Evolutionary conservation across 2,329 filamentous ascomycete genomes (phyloP), one percentile per base, ranked within the genome.

Genomic region (Trichoderma afroharzianum): DNA sequence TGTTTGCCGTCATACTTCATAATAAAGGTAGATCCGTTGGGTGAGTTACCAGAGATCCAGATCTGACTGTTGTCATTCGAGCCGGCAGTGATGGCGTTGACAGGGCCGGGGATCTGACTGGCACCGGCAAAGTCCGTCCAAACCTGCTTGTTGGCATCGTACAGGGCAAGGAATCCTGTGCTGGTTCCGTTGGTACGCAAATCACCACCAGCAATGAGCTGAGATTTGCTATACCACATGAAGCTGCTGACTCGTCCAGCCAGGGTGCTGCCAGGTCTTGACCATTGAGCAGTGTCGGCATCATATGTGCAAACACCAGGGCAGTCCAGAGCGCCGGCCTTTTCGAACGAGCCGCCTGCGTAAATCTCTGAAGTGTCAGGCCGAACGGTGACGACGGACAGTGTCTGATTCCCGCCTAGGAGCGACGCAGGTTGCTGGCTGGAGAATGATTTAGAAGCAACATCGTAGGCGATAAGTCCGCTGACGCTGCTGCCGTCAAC

Each of bases 311-410:
- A 99, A 28, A 99, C 88, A 61, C 89, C 91, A 4, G 92, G 90
- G 79, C 96, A 99, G 55, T 89, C 90, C 33, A 98, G 87, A 5
- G 92, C 91, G 32, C 96, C 96, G 21, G 94, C 96, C 36, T 88
- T 89, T n/a, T 89, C 85, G 78, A 98, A 99, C 11, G 88, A 89
- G 36, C 96, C 96, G 47, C 92, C 95, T 36, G 99, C 92, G 78
- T 92, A 99, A 14, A 99, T 86, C 64, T 96, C 90, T 1, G 87
- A 85, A 21, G 90, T 90, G 69, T 87, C 88, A 0, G 93, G 92
- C 70, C 91, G 91, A 9, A 91, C 85, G 12, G 89, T 88, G 75
- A 99, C 94, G 32, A 92, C 85, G 71, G 93, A 92, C 55, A 98
- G 94, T 3, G 89, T 88, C 30, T 90, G 89, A 73, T 90, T 87